These are phyloP conservation scores for Ammopiptanthus mongolicus DNA, from an alignment of 306 rosid genomes.

Conservation along the genomic window DNA sequence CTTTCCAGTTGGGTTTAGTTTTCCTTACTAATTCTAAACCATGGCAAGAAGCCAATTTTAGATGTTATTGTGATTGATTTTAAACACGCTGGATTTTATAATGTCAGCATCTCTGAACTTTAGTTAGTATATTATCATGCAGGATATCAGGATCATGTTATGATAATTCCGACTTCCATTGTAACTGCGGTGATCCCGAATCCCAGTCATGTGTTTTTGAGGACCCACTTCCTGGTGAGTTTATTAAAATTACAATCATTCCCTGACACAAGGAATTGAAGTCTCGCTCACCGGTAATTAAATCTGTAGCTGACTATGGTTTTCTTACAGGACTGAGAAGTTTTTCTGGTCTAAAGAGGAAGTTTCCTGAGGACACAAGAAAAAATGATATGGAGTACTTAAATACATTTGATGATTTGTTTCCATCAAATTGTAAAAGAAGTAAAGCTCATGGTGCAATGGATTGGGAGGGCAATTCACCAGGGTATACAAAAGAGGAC, in stretches of 20 bases:
- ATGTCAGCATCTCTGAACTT: slow-evolving; percentile 10
- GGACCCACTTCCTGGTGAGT: slow-evolving; percentile 66
- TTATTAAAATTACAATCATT: slow-evolving; percentile 11
- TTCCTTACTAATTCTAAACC: background rate
- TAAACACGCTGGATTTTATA: background rate
- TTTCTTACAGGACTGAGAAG: slow-evolving; percentile 48
- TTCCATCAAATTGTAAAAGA: slow-evolving; percentile 44
- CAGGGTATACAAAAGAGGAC: slow-evolving; percentile 38
- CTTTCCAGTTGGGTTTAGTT: slow-evolving; percentile 9
- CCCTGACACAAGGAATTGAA: background rate
- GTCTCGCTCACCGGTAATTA: background rate
- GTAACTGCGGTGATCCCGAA: slow-evolving; percentile 72
- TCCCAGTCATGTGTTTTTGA: slow-evolving; percentile 44
- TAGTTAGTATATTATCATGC: slow-evolving; percentile 24
- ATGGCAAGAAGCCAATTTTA: slow-evolving; percentile 11
- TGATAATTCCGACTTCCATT: slow-evolving; percentile 35
- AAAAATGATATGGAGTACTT: slow-evolving; percentile 40
- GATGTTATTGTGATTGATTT: background rate
- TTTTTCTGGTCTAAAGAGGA: slow-evolving; percentile 74
- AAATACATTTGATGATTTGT: slow-evolving; percentile 21
- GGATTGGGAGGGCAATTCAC: slow-evolving; percentile 28
- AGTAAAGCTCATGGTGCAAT: slow-evolving; percentile 30
- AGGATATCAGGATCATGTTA: slow-evolving; percentile 62
- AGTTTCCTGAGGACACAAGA: slow-evolving; percentile 40
- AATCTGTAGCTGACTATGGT: slow-evolving; percentile 11